Evolutionary conservation across 208 protist species (phyloP), one percentile per base, ranked within the genome.

Genomic region (Borovskyia barvae): DNA sequence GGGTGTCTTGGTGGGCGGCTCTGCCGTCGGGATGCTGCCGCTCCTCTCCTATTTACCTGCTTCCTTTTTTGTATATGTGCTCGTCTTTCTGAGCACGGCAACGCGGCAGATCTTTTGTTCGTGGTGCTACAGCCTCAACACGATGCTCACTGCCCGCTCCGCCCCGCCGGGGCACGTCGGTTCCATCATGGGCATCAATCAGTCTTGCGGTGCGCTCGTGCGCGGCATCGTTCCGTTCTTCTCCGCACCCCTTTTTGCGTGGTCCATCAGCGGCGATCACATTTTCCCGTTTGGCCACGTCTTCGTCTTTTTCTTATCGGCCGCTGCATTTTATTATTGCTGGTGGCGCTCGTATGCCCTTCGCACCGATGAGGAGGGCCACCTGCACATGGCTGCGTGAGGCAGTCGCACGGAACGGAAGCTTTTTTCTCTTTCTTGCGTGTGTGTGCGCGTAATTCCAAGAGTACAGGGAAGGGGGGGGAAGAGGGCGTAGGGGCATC

Each of bases 181-280:
- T 0, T 53, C 75, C 5, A 72, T 85, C 33, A 83, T 82, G 69
- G 77, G 80, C 35, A 91, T 87, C 65, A 80, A 68, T n/a, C 77
- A 85, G 39, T 85, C 80, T 2, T 77, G 68, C 55, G 77, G 75
- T 22, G 60, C 77, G 3, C 47, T 71, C 5, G 67, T 77, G 41
- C 79, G 80, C 15, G 66, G 58, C 33, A 60, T 80, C 28, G 41
- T 69, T 41, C 84, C 78, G 3, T 46, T 81, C 3, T 17, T 81
- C 0, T 45, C 68, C 9, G 56, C 80, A 0, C 72, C 80, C 3
- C 0, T 85, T 1, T 87, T 79, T 64, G 77, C 77, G 17, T 85
- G 74, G 72, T 81, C 77, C 19, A 77, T 87, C 19, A 56, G 53
- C 9, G 66, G 72, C 26, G 11, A 68, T 29, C 61, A 77, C 46